Base-by-base conservation (phyloP, 768 basidiomycete genomes). In the Mycena filopes region DNA sequence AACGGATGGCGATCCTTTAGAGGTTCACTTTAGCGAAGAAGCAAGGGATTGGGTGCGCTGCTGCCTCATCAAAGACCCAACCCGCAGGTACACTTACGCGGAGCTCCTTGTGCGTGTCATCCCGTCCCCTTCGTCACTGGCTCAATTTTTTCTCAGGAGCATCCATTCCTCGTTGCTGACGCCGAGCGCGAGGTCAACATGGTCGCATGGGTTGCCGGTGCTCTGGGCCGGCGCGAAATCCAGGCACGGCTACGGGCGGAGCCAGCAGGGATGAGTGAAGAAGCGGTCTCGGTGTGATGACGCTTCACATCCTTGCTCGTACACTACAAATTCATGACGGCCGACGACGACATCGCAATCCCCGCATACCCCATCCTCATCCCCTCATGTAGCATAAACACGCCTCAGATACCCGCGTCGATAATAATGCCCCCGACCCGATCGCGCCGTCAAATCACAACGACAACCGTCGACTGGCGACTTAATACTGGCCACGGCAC, bases 11-110 rank as follows among this genome's bases (percentile, higher is more conserved):
- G 68, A 69, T 46, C 46, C 51, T 18, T 21, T 65, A 1, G 68
- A 69, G 33, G 60, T 62, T 9, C 64, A 65, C 26, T 69, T 69
- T 31, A 84, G 85, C 41, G 82, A 86, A 23, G 82, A 82, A 15
- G 95, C 95, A 15, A 84, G 89, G 57, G 90, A 96, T 66, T 99
- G 95, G 83, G 90, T 98, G 21, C 84, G 85, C 8, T 80, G 78
- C 57, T 98, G 96, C 76, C 78, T 99, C 66, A 75, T 87, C 70
- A 98, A 98, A 81, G 85, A 89, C 55, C 93, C 97, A 0, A 84
- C 87, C 45, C 82, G 81, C 51, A 81, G 97, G 54, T 93, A 95
- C 11, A 94, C 88, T 0, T 99, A 98, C 76, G 84, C 86, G 29
- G 87, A 96, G 69, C 78, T 99, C 40, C 81, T 98, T 64, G 92